Base-by-base conservation (phyloP, 1,284 basidiomycete genomes). In the Somion occarium region DNA sequence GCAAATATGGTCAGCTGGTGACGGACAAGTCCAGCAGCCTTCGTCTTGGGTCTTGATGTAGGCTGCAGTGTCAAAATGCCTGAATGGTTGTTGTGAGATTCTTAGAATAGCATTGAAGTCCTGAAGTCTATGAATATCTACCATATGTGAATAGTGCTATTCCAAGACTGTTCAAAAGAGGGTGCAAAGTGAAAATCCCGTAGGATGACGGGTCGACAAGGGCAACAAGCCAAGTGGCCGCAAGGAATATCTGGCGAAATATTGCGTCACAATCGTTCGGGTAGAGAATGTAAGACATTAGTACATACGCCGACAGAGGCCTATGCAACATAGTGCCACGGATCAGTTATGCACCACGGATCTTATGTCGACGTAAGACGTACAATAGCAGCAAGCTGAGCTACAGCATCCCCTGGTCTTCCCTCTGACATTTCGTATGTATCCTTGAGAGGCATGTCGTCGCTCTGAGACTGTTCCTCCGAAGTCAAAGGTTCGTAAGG, bases 41-140 rank as follows among this genome's bases (percentile, higher is more conserved):
- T 90, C 25, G 81, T 80, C 57, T 67, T 74, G 0, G 83, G 79
- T 50, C 82, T 79, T 3, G 79, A 76, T 1, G 87, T 88, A 0
- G 86, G 84, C 60, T 90, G 87, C 5, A 90, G 77, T n/a, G 83
- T 86, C 55, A 85, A 54, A 45, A 88, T 78, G n/a, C 82, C 85
- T 87, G 57, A 23, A 30, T n/a, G 20, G 23, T 26, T n/a, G 24
- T 5, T 7, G 15, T 34, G 30, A 7, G 22, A 5, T 43, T 23
- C 5, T 19, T 51, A 47, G 44, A 37, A 41, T 26, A 44, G 26
- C 19, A 23, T 19, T 43, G 24, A 26, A 15, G 30, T 34, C 30
- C 15, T 15, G 7, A 15, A 34, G 15, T 34, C 30, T 34, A 34
- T 34, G 12, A 26, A 26, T 13, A 38, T 69, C 22, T 53, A 83